A percentile compares a stretch with the other conserved stretches of the same genome.
Conservation (phyloP, 2,329 filamentous ascomycete species). For the Colletotrichum trifolii region DNA sequence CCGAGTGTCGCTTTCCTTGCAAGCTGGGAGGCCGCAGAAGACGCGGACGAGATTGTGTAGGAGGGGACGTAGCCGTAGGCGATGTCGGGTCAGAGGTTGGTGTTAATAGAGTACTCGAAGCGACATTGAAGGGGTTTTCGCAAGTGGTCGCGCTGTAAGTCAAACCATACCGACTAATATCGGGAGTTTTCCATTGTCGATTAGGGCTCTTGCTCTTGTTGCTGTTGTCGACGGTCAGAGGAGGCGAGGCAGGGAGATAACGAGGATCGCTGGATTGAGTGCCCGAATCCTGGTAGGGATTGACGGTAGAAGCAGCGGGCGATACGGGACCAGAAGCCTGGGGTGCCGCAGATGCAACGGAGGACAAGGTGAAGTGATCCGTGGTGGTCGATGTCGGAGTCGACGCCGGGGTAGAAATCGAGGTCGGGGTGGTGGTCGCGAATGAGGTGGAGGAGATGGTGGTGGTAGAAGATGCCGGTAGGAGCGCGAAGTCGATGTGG, state of each 20-base stretch:
- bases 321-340: conserved; percentile 16
- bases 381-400: conserved; percentile 9
- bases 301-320: conserved; percentile 14
- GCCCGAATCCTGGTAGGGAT: conserved; percentile 33
- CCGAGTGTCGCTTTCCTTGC: conserved; percentile 43
- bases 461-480: not conserved
- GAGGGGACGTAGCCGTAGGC: conserved; percentile 19
- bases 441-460: not conserved
- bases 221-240: conserved; percentile 13
- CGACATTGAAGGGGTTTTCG: conserved; percentile 37
- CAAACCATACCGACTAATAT: conserved; percentile 45
- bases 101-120: conserved; percentile 22
- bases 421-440: conserved; percentile 9
- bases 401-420: not conserved
- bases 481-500: conserved; percentile 9
- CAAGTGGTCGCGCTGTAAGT: conserved; percentile 39
- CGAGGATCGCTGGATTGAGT: conserved; percentile 32
- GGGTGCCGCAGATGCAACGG: conserved; percentile 17
- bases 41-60: conserved; percentile 13
- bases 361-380: conserved; percentile 6
- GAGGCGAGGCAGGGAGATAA: conserved; percentile 30
- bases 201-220: not conserved
- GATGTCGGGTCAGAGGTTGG: conserved; percentile 28
- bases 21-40: conserved; percentile 30
- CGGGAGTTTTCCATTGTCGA: conserved; percentile 36